These are phyloP conservation scores for Phoma sp. DNA, from an alignment of 2,329 filamentous ascomycete genomes.

Conservation along the genomic window DNA sequence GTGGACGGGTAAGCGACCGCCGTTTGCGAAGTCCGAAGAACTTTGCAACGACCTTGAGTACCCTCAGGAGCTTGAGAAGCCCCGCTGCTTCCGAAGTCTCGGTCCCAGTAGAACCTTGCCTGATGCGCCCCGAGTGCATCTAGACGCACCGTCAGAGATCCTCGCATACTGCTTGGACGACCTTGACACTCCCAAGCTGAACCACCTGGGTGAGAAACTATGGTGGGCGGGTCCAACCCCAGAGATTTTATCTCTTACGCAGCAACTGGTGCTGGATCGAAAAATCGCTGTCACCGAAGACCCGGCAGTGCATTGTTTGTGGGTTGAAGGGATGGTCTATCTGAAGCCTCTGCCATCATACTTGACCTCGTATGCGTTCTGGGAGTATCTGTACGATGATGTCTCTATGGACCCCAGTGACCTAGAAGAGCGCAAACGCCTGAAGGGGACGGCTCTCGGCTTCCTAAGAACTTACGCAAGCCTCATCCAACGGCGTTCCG, in stretches of 20 bases:
- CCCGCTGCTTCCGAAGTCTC: conserved; percentile 15
- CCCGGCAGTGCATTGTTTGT: conserved; percentile 27
- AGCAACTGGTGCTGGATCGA: conserved; percentile 27
- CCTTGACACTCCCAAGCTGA: neutral
- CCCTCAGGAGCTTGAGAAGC: conserved; percentile 13
- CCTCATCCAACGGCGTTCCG: neutral
- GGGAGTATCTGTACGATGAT: conserved; percentile 32
- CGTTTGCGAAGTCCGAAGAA: conserved; percentile 18
- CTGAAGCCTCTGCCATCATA: conserved; percentile 2
- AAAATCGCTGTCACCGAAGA: conserved; percentile 28
- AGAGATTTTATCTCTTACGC: conserved; percentile 20
- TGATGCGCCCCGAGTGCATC: neutral
- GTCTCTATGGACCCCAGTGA: conserved; percentile 1
- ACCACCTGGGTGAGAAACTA: neutral
- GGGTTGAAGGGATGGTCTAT: conserved; percentile 12
- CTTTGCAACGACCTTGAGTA: conserved; percentile 25
- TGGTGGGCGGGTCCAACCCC: neutral
- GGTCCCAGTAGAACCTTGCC: neutral
- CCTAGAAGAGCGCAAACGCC: neutral
- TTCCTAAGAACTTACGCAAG: neutral
- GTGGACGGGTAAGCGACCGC: conserved; percentile 6
- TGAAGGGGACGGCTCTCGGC: neutral
- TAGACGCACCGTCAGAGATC: neutral
- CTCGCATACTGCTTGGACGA: neutral
- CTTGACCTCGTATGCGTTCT: conserved; percentile 29